These are phyloP conservation scores for Colletotrichum filicis DNA, from an alignment of 2,329 filamentous ascomycete species.

Conservation along the genomic window DNA sequence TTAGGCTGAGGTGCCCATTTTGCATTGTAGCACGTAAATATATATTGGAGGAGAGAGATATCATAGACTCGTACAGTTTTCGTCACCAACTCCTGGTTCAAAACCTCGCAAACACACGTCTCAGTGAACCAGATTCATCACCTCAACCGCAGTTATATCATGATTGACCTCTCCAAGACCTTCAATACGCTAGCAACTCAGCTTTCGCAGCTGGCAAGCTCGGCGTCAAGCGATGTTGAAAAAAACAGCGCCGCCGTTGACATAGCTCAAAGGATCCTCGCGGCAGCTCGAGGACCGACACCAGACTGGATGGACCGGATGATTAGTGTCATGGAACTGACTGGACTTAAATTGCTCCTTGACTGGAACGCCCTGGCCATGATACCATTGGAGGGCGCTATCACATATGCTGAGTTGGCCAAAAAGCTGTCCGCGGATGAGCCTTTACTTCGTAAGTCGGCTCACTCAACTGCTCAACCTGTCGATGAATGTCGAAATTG, in stretches of 20 bases:
- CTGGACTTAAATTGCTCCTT: conserved; percentile 41
- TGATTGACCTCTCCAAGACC: conserved; percentile 1
- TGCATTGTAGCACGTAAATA: not conserved
- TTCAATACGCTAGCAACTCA: not conserved
- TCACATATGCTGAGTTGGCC: conserved; percentile 44
- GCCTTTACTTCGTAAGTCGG: conserved; percentile 39
- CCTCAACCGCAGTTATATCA: not conserved
- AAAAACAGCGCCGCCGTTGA: conserved; percentile 6
- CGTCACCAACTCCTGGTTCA: not conserved
- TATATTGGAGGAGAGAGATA: not conserved
- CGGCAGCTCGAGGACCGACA: not conserved
- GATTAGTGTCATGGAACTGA: not conserved
- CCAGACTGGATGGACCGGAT: conserved; percentile 29
- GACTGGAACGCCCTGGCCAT: conserved; percentile 46
- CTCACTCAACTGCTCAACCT: no score
- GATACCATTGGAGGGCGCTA: conserved; percentile 42
- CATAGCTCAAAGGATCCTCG: conserved; percentile 25
- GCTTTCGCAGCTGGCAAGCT: conserved; percentile 8
- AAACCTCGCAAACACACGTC: not conserved
- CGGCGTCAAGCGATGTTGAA: conserved; percentile 1
- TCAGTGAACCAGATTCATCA: not conserved
- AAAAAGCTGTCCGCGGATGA: conserved; percentile 41
- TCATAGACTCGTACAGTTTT: no score
- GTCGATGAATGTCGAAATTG: not conserved
- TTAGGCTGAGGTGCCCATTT: not conserved